Base-by-base conservation (phyloP, 2,329 filamentous ascomycete species). In the Verruconis gallopava region DNA sequence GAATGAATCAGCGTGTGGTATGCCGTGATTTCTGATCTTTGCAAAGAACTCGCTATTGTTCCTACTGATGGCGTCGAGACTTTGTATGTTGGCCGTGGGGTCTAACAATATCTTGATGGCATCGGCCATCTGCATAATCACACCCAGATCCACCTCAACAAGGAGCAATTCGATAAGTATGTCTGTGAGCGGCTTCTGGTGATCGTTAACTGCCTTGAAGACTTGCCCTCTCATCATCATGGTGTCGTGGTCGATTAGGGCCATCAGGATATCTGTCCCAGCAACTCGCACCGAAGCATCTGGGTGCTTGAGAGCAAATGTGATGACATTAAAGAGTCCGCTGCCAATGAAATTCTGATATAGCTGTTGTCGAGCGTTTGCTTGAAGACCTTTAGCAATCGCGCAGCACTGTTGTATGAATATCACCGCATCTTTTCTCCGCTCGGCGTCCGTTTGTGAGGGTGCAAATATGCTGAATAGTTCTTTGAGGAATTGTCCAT, bases 341-440 rank as follows among this genome's bases (percentile, higher is more conserved):
- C 93, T 80, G 38, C 73, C 73, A 48, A 96, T 79, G 57, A 96
- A 93, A 57, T 93, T 93, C 55, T 81, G 80, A 62, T 93, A 95
- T 13, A 98, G 68, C 17, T 77, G 79, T 47, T 84, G 80, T 46
- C 91, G 76, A 5, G 78, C 79, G 19, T 81, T 81, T 2, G 82
- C 81, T 57, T 96, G 91, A 14, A 98, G 71, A 54, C 86, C 95
- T 66, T 98, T 98, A 1, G 86, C 85, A 52, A 96, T 91, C 3
- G 79, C 75, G 50, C 86, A 93, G 63, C 89, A 96, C 59, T 96
- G 88, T 59, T 96, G 88, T 46, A 98, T 91, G 60, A 98, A 96
- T 28, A 93, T 71, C 9, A 98, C 89, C 0, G 85, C 91, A 52
- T 96, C 85, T 61, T 94, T 94, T 62, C 91, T 93, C 46, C 82